Evolutionary conservation across 192 early-diverging fungal genomes (phyloP).

Genomic region (Ambispora gerdemannii): DNA sequence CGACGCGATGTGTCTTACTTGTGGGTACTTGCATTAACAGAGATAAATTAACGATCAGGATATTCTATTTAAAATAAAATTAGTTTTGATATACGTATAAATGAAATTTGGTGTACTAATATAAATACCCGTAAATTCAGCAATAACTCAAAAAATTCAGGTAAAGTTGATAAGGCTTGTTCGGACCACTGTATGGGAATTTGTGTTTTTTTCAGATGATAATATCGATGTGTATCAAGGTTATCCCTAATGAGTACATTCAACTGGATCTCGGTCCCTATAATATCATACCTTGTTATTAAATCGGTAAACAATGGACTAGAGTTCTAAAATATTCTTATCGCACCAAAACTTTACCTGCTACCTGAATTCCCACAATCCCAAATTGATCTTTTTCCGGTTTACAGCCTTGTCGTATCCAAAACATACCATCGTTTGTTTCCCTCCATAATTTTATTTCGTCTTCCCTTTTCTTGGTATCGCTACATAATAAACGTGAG

Average conservation of each 20-base stretch:
- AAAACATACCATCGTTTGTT: background rate
- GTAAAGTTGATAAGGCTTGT: background rate
- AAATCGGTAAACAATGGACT: too few species aligned
- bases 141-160: background rate
- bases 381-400: background rate
- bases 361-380: background rate
- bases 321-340: too few species aligned
- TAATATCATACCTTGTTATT: too few species aligned
- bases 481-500: constrained; percentile 3
- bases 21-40: background rate
- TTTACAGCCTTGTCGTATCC: background rate
- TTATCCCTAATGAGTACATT: background rate
- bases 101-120: background rate
- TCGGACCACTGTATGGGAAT: background rate
- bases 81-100: background rate
- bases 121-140: constrained; percentile 4
- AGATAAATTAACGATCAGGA: constrained; percentile 8
- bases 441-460: constrained; percentile 6
- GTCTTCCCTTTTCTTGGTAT: background rate
- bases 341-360: background rate
- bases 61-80: background rate
- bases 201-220: background rate
- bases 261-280: too few species aligned
- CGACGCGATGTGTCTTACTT: background rate
- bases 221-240: background rate